phyloP scores from a whole-genome alignment of 345 rosid genomes.

The Erodium maritimum region DNA sequence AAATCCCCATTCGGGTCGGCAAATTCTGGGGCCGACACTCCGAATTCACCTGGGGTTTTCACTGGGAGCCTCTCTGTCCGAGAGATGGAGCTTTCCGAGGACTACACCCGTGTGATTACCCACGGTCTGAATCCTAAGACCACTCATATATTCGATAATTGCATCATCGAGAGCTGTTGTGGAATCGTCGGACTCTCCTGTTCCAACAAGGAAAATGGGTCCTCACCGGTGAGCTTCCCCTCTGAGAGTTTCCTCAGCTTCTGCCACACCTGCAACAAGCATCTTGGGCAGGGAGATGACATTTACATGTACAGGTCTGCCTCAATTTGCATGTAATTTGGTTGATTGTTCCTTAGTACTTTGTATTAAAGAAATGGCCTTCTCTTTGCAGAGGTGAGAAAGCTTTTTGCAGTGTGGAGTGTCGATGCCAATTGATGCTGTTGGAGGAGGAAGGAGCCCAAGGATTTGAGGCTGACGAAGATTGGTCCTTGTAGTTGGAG shows the following conservation, averaged over 20 bases:
- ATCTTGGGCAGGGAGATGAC: constrained; percentile 68
- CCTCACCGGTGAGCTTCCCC: constrained; percentile 15
- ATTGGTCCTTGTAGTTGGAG: no score
- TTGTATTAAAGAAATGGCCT: background rate
- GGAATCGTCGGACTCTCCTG: constrained; percentile 33
- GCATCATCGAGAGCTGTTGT: constrained; percentile 57
- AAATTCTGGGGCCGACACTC: constrained; percentile 17
- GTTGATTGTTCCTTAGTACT: constrained; percentile 1
- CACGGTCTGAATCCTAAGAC: constrained; percentile 80
- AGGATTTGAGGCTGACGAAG: no score
- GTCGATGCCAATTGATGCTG: constrained; percentile 64
- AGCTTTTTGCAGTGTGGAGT: constrained; percentile 86
- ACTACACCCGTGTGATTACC: constrained; percentile 80
- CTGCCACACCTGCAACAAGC: constrained; percentile 69
- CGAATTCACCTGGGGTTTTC: constrained; percentile 6
- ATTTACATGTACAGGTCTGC: constrained; percentile 87
- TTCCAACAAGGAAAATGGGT: constrained; percentile 18
- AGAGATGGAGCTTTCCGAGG: constrained; percentile 84
- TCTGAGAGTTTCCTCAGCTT: constrained; percentile 62
- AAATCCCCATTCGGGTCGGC: constrained; percentile 21
- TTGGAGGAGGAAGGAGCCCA: constrained; percentile 24
- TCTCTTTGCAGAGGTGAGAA: constrained; percentile 57
- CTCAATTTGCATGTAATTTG: constrained; percentile 6
- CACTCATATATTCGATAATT: constrained; percentile 78
- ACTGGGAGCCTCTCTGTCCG: constrained; percentile 16